phyloP scores from a whole-genome alignment of 257 asterid genomes.

The Scutellaria baicalensis region DNA sequence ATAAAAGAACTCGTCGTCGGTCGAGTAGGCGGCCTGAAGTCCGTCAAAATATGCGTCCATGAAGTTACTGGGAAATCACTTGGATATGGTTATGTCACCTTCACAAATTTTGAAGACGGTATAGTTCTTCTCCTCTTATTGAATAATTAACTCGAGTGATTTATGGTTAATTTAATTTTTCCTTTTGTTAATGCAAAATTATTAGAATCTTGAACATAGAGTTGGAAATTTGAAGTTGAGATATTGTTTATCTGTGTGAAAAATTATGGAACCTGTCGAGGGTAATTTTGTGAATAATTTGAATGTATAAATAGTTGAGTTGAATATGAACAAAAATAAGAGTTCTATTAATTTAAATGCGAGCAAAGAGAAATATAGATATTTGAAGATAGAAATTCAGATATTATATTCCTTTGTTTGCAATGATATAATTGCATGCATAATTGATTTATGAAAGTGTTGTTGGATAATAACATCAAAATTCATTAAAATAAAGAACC shows the following conservation, averaged over 20 bases:
- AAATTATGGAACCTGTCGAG: too few relatives aligned
- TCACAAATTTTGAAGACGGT: constrained; percentile 22
- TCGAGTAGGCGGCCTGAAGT: constrained; percentile 15
- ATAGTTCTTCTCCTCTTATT: background rate
- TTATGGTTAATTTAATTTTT: background rate
- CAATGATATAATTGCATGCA: too few relatives aligned
- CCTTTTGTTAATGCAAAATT: background rate
- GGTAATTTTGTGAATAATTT: too few relatives aligned
- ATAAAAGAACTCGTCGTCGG: constrained; percentile 2
- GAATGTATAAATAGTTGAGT: too few relatives aligned
- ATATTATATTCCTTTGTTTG: too few relatives aligned
- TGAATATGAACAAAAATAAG: too few relatives aligned
- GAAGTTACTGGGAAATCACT: constrained; percentile 4
- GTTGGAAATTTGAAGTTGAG: background rate
- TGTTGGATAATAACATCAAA: too few relatives aligned
- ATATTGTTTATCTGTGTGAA: background rate
- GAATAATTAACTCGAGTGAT: background rate
- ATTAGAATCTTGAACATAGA: background rate
- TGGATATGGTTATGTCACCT: constrained; percentile 36
- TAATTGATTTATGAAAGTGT: too few relatives aligned
- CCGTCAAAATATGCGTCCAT: constrained; percentile 26
- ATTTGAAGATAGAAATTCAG: too few relatives aligned
- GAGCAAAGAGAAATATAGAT: too few relatives aligned
- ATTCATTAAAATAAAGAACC: too few relatives aligned
- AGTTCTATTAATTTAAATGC: too few relatives aligned